phyloP scores from a whole-genome alignment of 768 basidiomycete genomes.

The Steccherinum ochraceum region DNA sequence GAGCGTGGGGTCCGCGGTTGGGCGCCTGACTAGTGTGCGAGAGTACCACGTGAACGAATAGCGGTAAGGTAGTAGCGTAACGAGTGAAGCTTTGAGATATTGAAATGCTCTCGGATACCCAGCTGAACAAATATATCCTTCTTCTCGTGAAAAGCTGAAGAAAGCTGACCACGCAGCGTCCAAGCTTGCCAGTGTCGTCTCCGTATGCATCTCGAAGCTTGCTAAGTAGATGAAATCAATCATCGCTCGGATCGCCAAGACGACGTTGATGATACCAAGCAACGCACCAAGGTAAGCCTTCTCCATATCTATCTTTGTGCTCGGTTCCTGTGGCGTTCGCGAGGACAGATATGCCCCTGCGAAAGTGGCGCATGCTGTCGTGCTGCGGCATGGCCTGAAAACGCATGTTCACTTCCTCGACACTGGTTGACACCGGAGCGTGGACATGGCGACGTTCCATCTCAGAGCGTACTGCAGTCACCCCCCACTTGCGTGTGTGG shows the following conservation, averaged over 20 bases:
- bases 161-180: constrained; percentile 13
- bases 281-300: constrained; percentile 23
- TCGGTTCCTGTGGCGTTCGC: constrained; percentile 40
- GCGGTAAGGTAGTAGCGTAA: constrained; percentile 15
- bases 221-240: constrained; percentile 25
- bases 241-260: constrained; percentile 17
- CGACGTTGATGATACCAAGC: constrained; percentile 16
- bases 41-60: constrained; percentile 16
- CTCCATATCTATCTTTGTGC: constrained; percentile 29
- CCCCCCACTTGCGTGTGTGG: constrained; percentile 28
- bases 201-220: constrained; percentile 18
- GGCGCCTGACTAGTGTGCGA: too few relatives aligned
- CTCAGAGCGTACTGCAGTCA: constrained; percentile 4
- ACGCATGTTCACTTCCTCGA: constrained; percentile 31
- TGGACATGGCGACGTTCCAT: too few relatives aligned
- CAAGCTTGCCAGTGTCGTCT: constrained; percentile 12
- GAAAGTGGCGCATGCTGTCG: constrained; percentile 33
- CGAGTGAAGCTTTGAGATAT: constrained; percentile 25
- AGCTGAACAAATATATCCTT: constrained; percentile 21
- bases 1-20: too few relatives aligned
- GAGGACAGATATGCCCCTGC: constrained; percentile 32
- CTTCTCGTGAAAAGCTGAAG: constrained; percentile 17
- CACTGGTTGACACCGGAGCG: too few relatives aligned
- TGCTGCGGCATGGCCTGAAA: constrained; percentile 26
- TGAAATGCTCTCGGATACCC: constrained; percentile 21